Evolutionary conservation across 2,329 filamentous ascomycete species (phyloP), one percentile per base, ranked within the genome.

Genomic region (Penicillium sp.): DNA sequence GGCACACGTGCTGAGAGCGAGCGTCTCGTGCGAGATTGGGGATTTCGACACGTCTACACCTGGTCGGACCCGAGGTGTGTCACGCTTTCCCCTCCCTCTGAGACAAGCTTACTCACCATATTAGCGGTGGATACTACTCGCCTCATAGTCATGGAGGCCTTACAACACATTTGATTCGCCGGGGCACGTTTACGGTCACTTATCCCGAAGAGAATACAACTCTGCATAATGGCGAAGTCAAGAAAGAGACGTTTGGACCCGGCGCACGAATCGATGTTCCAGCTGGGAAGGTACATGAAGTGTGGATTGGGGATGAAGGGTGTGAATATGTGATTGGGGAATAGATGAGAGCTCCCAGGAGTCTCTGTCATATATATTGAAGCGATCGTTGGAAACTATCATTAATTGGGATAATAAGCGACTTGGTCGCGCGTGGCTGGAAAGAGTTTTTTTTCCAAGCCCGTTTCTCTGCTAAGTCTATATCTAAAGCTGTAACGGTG

Each of bases 251-350:
- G 0, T 85, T 85, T 64, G 81, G 83, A 0, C 76, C 77, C 0
- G 85, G 85, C 2, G 78, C 78, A 1, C 75, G 85, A 63, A 73
- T 87, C 19, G 85, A 88, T 73, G 85, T 88, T 0, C 82, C 84
- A 26, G 84, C 83, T 0, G 78, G 80, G 2, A 81, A 81, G 65
- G 58, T 81, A 25, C 85, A 88, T 68, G 84, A 88, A 72, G 85
- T 88, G 1, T 87, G 85, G 85, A 83, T 88, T 65, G 85, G 86
- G 0, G 64, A 74, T 7, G 76, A 82, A 43, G 85, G 85, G 1
- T 87, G 85, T 72, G 85, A 84, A 61, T 86, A 86, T 77, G 83
- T 87, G 28, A 86, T 87, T 71, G 84, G 84, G 26, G 84, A 87
- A 68, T 84, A 69, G 43, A n/a, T 13, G 1, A 2, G 3, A 14